Percentiles rank a stretch among this genome's conserved stretches.
phyloP scores from a whole-genome alignment of 2,329 filamentous ascomycete species.

The Teratosphaeria destructans region DNA sequence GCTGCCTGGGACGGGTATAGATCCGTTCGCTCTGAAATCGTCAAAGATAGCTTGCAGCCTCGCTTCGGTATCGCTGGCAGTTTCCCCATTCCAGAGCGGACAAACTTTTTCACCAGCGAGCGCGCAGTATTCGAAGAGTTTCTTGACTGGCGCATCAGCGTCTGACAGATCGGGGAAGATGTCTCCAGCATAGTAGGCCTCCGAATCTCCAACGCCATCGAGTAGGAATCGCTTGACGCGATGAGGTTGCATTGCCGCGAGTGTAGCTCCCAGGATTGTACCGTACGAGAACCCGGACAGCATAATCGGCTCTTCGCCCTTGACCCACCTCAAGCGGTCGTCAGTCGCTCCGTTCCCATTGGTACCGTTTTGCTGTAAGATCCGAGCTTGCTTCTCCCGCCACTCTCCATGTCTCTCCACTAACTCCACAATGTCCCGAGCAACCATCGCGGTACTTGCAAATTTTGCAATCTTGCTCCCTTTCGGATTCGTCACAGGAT shows the following conservation, averaged over 20 bases:
- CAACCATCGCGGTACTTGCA: constrained; percentile 37
- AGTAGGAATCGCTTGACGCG: constrained; percentile 27
- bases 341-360: neutral
- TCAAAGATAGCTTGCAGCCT: neutral
- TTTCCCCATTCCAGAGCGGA: constrained; percentile 25
- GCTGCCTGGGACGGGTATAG: neutral
- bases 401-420: constrained; percentile 31
- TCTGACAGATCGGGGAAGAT: constrained; percentile 31
- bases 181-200: constrained; percentile 27
- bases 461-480: constrained; percentile 28
- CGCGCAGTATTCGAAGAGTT: constrained; percentile 36
- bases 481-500: neutral
- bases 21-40: neutral
- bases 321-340: neutral
- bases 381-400: constrained; percentile 17
- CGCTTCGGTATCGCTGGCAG: constrained; percentile 21
- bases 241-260: constrained; percentile 29
- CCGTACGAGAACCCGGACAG: constrained; percentile 35
- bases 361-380: neutral
- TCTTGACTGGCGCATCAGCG: constrained; percentile 32
- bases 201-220: constrained; percentile 37
- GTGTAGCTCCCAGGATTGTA: constrained; percentile 29
- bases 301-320: constrained; percentile 13
- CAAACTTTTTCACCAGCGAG: constrained; percentile 30
- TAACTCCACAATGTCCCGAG: constrained; percentile 41